Percentiles rank a stretch among this genome's conserved stretches.
phyloP scores from a whole-genome alignment of 164 flowering plant genomes.

The Kingdonia uniflora region DNA sequence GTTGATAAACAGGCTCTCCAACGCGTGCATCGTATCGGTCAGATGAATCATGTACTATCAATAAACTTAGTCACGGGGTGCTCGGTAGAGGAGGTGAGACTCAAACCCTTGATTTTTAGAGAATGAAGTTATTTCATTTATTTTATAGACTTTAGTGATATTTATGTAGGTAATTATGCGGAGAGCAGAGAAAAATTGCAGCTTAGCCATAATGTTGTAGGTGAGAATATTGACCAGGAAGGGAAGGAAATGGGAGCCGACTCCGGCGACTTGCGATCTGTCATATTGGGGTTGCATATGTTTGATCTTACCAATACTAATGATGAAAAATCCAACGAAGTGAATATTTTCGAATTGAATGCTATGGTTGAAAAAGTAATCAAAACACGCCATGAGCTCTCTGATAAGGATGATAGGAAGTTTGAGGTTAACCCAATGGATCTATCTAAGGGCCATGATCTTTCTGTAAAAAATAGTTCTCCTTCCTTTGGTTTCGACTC shows the following conservation, averaged over 20 bases:
- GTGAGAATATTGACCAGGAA: constrained; percentile 34
- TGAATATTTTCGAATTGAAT: constrained; percentile 30
- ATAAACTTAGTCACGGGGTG: constrained; percentile 56
- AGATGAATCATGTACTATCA: constrained; percentile 70
- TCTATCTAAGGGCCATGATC: constrained; percentile 20
- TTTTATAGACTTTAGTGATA: background rate
- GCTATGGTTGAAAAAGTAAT: constrained; percentile 55
- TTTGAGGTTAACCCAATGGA: constrained; percentile 41
- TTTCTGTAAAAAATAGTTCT: constrained; percentile 13
- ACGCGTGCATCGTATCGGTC: constrained; percentile 93
- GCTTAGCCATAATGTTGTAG: constrained; percentile 68
- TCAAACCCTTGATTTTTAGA: background rate
- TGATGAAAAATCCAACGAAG: constrained; percentile 26
- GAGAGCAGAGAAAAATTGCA: constrained; percentile 75
- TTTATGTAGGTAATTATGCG: constrained; percentile 64
- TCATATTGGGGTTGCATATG: constrained; percentile 64
- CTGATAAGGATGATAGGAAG: constrained; percentile 33
- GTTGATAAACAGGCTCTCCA: constrained; percentile 94
- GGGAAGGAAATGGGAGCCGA: constrained; percentile 38
- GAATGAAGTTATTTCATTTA: background rate
- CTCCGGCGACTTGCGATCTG: constrained; percentile 55
- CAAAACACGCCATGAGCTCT: constrained; percentile 38
- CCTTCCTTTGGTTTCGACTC: constrained; percentile 27
- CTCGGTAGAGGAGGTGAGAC: constrained; percentile 73
- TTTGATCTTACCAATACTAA: constrained; percentile 51